phyloP scores from a whole-genome alignment of 805 yeast genomes.

The Cyberlindnera mississippiensis region DNA sequence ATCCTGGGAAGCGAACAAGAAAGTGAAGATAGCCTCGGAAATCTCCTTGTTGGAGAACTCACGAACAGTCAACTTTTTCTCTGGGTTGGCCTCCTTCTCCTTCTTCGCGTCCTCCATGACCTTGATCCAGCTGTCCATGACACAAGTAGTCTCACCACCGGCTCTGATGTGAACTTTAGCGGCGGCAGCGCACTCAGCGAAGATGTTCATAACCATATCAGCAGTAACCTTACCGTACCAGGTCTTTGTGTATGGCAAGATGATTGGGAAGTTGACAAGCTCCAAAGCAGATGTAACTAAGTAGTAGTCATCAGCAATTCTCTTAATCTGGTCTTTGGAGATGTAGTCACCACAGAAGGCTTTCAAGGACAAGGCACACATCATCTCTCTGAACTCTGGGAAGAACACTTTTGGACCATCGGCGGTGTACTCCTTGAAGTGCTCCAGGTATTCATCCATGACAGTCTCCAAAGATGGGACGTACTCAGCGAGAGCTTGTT shows the following conservation, averaged over 20 bases:
- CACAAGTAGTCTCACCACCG: slow-evolving; percentile 80
- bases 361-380: slow-evolving; percentile 90
- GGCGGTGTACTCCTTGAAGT: slow-evolving; percentile 53
- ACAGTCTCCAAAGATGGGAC: slow-evolving; percentile 80
- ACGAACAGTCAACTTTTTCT: slow-evolving; percentile 60
- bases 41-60: slow-evolving; percentile 88
- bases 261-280: slow-evolving; percentile 95
- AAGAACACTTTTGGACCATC: slow-evolving; percentile 74
- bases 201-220: slow-evolving; percentile 89
- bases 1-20: slow-evolving; percentile 96
- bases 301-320: slow-evolving; percentile 89
- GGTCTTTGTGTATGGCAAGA: slow-evolving; percentile 91
- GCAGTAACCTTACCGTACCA: slow-evolving; percentile 97
- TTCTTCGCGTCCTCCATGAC: slow-evolving; percentile 71
- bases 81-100: slow-evolving; percentile 45
- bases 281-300: slow-evolving; percentile 93
- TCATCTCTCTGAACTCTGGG: slow-evolving; percentile 91
- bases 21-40: slow-evolving; percentile 94
- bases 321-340: slow-evolving; percentile 83
- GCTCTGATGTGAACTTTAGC: slow-evolving; percentile 76
- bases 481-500: slow-evolving; percentile 76
- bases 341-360: slow-evolving; percentile 96
- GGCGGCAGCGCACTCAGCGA: slow-evolving; percentile 82
- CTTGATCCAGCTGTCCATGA: slow-evolving; percentile 92
- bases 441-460: slow-evolving; percentile 77